phyloP scores from a whole-genome alignment of 768 basidiomycete species.

The Clitopilus passeckerianus region DNA sequence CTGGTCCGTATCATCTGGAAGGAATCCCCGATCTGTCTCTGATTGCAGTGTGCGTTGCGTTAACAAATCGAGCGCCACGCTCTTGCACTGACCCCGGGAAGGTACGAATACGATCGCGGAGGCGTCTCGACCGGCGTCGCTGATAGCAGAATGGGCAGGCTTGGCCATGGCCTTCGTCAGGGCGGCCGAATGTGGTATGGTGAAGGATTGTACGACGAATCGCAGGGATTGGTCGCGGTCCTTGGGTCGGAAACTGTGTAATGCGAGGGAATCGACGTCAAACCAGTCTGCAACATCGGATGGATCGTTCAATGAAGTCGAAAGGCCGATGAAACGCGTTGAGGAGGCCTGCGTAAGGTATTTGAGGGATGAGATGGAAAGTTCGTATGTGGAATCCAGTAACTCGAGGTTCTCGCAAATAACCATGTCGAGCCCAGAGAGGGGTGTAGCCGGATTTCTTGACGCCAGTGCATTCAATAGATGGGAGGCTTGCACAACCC shows the following conservation, averaged over 20 bases:
- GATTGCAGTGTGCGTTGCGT: constrained; percentile 81
- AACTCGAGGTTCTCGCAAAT: constrained; percentile 85
- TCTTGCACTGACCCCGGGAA: constrained; percentile 69
- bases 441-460: constrained; percentile 18
- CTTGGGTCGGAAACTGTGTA: constrained; percentile 76
- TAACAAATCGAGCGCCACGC: constrained; percentile 77
- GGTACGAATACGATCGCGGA: constrained; percentile 84
- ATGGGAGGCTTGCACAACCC: constrained; percentile 19
- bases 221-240: constrained; percentile 79
- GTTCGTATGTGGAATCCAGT: constrained; percentile 77
- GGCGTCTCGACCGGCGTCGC: constrained; percentile 30
- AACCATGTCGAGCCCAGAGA: constrained; percentile 53
- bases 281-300: constrained; percentile 83
- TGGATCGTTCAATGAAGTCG: constrained; percentile 77
- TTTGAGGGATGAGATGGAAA: constrained; percentile 69
- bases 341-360: constrained; percentile 55
- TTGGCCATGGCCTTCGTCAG: constrained; percentile 91
- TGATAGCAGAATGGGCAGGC: constrained; percentile 77
- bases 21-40: constrained; percentile 64
- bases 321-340: constrained; percentile 73
- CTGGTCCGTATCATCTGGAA: constrained; percentile 42
- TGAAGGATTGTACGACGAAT: constrained; percentile 70
- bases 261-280: constrained; percentile 51
- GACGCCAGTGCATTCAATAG: constrained; percentile 25
- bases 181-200: constrained; percentile 79